Evolutionary conservation across 2,329 filamentous ascomycete species (phyloP).

Genomic region (Diaporthe citrichinensis): DNA sequence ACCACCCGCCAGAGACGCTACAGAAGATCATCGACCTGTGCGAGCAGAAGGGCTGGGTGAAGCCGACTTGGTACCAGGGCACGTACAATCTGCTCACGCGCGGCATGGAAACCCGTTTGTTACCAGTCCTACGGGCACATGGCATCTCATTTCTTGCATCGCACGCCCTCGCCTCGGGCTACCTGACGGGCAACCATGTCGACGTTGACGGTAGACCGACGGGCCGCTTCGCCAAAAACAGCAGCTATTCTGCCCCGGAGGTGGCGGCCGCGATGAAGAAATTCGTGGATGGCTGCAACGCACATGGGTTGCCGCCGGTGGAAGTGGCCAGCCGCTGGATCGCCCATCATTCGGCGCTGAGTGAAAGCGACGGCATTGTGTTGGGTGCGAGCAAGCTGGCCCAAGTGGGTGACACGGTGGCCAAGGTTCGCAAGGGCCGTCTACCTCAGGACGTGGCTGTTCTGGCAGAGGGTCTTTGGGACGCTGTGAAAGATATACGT

Average conservation of each 20-base stretch:
- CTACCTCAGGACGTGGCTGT: slow-evolving; percentile 6
- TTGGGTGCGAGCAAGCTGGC: slow-evolving; percentile 43
- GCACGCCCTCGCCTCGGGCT: slow-evolving; percentile 46
- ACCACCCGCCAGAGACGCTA: slow-evolving; percentile 50
- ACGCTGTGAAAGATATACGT: slow-evolving; percentile 3
- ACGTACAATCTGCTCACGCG: slow-evolving; percentile 55
- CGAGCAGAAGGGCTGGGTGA: slow-evolving; percentile 52
- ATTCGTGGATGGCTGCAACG: slow-evolving; percentile 48
- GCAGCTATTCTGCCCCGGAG: slow-evolving; percentile 49
- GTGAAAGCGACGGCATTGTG: slow-evolving; percentile 41
- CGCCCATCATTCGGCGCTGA: slow-evolving; percentile 41
- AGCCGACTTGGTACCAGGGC: slow-evolving; percentile 57
- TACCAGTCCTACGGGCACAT: slow-evolving; percentile 53
- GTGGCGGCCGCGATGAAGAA: slow-evolving; percentile 49
- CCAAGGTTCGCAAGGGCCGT: slow-evolving; percentile 18
- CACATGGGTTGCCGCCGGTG: slow-evolving; percentile 47
- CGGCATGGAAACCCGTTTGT: slow-evolving; percentile 51
- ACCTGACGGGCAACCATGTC: slow-evolving; percentile 52
- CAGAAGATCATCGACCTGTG: slow-evolving; percentile 51
- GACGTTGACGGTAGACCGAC: slow-evolving; percentile 47
- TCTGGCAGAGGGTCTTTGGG: slow-evolving; percentile 27
- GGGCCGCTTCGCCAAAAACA: slow-evolving; percentile 43
- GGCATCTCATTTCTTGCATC: slow-evolving; percentile 46
- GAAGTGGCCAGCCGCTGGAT: slow-evolving; percentile 50
- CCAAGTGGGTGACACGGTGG: slow-evolving; percentile 37